Conservation (phyloP, 345 rosid species). For the Pistacia vera region DNA sequence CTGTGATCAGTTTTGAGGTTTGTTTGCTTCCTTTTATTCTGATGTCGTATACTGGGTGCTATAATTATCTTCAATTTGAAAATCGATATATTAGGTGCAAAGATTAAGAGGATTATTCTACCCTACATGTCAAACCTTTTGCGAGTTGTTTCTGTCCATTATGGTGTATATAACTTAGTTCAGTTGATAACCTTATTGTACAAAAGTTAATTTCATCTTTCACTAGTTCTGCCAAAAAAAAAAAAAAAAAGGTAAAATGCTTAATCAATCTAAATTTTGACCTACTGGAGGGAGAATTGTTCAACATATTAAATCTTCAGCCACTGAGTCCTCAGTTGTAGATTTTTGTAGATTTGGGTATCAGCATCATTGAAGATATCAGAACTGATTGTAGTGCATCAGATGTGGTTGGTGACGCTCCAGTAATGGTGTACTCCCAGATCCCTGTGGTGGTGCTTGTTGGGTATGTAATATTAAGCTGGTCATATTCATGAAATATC, state of each 20-base stretch:
- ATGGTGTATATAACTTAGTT: background rate
- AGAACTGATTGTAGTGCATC: background rate
- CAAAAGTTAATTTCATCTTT: background rate
- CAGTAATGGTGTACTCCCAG: background rate
- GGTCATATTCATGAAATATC: background rate
- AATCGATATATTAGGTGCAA: background rate
- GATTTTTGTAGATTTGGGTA: background rate
- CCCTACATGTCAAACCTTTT: background rate
- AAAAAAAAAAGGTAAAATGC: background rate
- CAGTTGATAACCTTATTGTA: background rate
- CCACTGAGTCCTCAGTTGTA: background rate
- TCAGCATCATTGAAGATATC: background rate
- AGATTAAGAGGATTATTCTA: background rate
- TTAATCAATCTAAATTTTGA: too few species aligned
- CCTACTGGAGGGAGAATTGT: background rate
- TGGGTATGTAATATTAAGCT: background rate
- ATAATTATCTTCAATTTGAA: background rate
- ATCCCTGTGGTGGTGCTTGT: background rate
- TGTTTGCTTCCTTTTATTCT: background rate
- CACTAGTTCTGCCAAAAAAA: background rate
- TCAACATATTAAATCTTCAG: background rate
- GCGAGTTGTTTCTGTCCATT: background rate
- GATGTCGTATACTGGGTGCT: background rate
- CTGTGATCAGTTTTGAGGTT: slow-evolving; percentile 8
- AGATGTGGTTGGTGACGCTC: background rate